Conservation (phyloP, 345 rosid species). For the Arabis alpina region DNA sequence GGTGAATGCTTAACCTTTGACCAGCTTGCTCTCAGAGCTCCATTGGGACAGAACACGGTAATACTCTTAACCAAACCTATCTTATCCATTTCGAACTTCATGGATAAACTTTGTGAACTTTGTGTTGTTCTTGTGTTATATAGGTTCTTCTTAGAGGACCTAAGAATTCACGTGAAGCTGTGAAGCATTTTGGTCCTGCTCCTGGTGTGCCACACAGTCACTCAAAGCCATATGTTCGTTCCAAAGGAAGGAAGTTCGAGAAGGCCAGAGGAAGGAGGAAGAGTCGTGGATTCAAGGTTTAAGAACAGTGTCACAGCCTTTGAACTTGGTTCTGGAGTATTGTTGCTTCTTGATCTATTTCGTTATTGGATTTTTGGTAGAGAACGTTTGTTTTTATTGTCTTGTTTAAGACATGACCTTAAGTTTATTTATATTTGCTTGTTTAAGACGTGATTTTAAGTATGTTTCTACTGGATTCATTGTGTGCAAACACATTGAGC, state of each 20-base stretch:
- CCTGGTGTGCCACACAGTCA: constrained; percentile 98
- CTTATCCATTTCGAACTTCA: neutral
- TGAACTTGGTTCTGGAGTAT: constrained; percentile 36
- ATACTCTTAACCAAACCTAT: neutral
- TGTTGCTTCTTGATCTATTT: constrained; percentile 29
- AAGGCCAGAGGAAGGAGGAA: constrained; percentile 88
- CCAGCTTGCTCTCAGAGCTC: constrained; percentile 92
- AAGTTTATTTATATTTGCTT: constrained; percentile 20
- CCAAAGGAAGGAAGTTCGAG: constrained; percentile 93
- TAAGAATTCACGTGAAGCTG: constrained; percentile 94
- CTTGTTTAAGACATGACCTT: constrained; percentile 25
- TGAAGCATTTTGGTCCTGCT: constrained; percentile 95
- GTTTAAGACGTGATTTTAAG: constrained; percentile 21
- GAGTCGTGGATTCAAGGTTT: constrained; percentile 80
- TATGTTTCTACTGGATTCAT: constrained; percentile 21
- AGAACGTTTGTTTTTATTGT: constrained; percentile 33
- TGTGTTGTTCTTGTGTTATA: neutral
- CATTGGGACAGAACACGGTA: constrained; percentile 98
- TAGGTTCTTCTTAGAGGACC: constrained; percentile 96
- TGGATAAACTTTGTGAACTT: neutral
- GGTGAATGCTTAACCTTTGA: constrained; percentile 98
- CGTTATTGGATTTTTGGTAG: constrained; percentile 42
- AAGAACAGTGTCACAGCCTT: constrained; percentile 34
- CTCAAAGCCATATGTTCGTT: constrained; percentile 84
- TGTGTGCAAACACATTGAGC: constrained; percentile 5